Evolutionary conservation across 371 early-diverging fungal species (phyloP).

Genomic region (Zancudomyces culisetae): DNA sequence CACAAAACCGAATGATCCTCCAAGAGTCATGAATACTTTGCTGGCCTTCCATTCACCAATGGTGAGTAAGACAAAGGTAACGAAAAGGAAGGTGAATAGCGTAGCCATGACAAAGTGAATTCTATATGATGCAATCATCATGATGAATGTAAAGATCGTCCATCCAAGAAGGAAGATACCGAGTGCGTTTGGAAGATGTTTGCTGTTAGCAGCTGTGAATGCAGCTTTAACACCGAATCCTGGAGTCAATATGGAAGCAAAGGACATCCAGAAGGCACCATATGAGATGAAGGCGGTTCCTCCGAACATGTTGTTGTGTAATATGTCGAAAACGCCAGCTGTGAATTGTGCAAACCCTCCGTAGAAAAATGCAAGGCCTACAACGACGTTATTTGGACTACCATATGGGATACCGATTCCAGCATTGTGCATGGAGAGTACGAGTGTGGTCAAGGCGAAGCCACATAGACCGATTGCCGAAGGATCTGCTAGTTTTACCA

Average conservation of each 20-base stretch:
- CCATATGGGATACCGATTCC: slow-evolving; percentile 37
- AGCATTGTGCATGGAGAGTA: slow-evolving; percentile 40
- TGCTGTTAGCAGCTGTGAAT: slow-evolving; percentile 21
- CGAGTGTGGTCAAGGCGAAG: slow-evolving; percentile 59
- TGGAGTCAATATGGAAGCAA: slow-evolving; percentile 39
- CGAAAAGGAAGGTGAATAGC: slow-evolving; percentile 38
- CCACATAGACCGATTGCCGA: slow-evolving; percentile 52
- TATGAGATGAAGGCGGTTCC: slow-evolving; percentile 62
- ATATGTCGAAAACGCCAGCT: slow-evolving; percentile 70
- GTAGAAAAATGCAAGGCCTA: slow-evolving; percentile 55
- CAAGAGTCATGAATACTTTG: slow-evolving; percentile 21
- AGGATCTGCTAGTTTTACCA: slow-evolving; percentile 44
- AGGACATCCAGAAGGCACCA: slow-evolving; percentile 64
- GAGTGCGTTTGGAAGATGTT: slow-evolving; percentile 31
- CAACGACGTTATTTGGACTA: slow-evolving; percentile 33
- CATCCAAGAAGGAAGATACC: slow-evolving; percentile 48
- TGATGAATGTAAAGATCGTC: slow-evolving; percentile 43
- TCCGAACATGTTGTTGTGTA: slow-evolving; percentile 55
- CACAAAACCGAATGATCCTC: slow-evolving; percentile 45
- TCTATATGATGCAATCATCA: slow-evolving; percentile 45
- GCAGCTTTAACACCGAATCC: slow-evolving; percentile 25
- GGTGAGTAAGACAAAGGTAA: slow-evolving; percentile 42
- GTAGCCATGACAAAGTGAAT: slow-evolving; percentile 36
- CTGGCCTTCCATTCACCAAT: slow-evolving; percentile 26
- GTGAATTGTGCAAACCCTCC: slow-evolving; percentile 56